Conservation (phyloP, 768 basidiomycete species). For the Suillus placidus region DNA sequence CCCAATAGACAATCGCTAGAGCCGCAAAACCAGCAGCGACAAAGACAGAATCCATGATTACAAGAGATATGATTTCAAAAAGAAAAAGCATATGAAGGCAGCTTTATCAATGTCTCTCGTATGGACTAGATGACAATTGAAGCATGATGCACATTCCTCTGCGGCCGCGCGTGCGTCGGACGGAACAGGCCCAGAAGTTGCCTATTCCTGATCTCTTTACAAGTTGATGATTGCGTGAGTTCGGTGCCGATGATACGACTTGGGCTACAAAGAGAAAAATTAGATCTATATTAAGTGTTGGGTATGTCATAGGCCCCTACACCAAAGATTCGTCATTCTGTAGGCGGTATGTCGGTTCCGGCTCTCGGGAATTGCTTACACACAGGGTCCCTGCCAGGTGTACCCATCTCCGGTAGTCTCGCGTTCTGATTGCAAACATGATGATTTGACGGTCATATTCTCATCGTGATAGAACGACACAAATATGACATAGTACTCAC, state of each 20-base stretch:
- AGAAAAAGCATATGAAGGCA: not conserved
- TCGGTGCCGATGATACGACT: not conserved
- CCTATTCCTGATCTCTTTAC: not conserved
- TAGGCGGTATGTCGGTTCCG: not conserved
- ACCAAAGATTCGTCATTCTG: not conserved
- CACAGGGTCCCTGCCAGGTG: not conserved
- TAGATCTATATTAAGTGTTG: not conserved
- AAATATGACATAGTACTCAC: not conserved
- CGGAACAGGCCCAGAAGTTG: not conserved
- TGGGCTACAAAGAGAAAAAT: not conserved
- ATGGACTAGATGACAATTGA: slow-evolving; percentile 13
- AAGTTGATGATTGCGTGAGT: not conserved
- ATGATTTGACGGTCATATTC: not conserved
- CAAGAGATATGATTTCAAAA: not conserved
- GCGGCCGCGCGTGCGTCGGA: slow-evolving; percentile 11
- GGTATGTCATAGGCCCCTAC: not conserved
- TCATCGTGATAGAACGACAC: not conserved
- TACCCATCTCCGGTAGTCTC: not conserved
- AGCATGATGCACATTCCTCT: not conserved
- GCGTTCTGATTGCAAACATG: not conserved
- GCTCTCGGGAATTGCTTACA: not conserved
- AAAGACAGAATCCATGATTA: slow-evolving; percentile 16
- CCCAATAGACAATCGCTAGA: slow-evolving; percentile 11
- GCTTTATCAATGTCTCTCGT: slow-evolving; percentile 9
- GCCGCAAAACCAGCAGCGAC: slow-evolving; percentile 9